Evolutionary conservation across 2,329 filamentous ascomycete species (phyloP), one percentile per base, ranked within the genome.

Genomic region (Colletotrichum liaoningense): DNA sequence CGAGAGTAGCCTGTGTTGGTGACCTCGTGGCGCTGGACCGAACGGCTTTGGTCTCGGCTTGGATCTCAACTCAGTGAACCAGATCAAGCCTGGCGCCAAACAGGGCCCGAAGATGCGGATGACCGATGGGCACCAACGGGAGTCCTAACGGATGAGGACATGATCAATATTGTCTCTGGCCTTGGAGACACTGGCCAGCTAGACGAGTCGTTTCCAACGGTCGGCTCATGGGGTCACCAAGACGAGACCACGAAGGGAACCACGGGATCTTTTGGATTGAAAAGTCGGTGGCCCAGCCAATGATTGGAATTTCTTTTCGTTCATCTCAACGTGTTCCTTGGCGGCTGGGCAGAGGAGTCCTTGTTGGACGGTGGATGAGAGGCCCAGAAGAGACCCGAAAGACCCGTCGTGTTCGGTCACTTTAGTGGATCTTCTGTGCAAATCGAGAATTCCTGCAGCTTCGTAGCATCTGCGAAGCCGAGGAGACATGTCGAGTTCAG

Each of bases 321-420:
- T 63, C 68, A 64, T 68, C 49, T 52, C 46, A 59, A 66, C 56
- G 42, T 72, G 64, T 42, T 49, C 60, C 52, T 24, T 52, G 72
- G 69, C 56, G 73, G 73, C 73, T 74, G 69, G 66, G 66, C 57
- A 24, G 57, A 35, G 57, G 46, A 54, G 30, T 30, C 57, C 28
- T 24, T 58, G 55, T 30, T 52, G 38, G 69, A 28, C 35, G 38
- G 65, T 59, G 52, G 58, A 57, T 54, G 58, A 54, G 52, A 63
- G 54, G 54, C 54, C 64, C 52, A 65, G 58, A 63, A 55, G 65
- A 42, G 58, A 55, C 52, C 52, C 58, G 35, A 24, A 59, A 59
- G 22, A 26, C 19, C 49, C 24, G 24, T 57, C 35, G n/a, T 66
- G 35, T 12, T 62, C 55, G 70, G 60, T 42, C 33, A 56, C 57